Evolutionary conservation across 2,329 filamentous ascomycete species (phyloP).

Genomic region (Immersiporthe knoxdaviesiana): DNA sequence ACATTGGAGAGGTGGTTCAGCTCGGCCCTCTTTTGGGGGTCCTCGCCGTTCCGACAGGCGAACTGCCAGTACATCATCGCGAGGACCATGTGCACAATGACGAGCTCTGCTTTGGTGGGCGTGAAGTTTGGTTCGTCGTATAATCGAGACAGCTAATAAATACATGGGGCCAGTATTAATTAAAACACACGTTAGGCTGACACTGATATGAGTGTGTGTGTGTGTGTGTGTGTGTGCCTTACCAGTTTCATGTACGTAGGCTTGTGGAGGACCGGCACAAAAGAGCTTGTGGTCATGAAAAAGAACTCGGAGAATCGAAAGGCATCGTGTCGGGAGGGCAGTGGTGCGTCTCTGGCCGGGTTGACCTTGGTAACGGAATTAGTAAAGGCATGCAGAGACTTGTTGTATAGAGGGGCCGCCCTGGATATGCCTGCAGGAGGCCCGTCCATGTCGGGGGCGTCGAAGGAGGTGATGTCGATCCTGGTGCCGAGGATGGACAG

Average conservation of each 20-base stretch:
- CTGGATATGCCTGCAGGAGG: slow-evolving; percentile 47
- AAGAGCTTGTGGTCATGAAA: slow-evolving; percentile 72
- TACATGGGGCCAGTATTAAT: neutral
- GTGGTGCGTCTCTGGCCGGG: slow-evolving; percentile 56
- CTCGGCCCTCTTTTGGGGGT: slow-evolving; percentile 55
- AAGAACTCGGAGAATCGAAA: slow-evolving; percentile 76
- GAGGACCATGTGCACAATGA: slow-evolving; percentile 78
- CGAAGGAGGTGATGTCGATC: slow-evolving; percentile 76
- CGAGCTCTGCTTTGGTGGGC: slow-evolving; percentile 65
- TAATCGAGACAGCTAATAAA: slow-evolving; percentile 61
- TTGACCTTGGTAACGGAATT: slow-evolving; percentile 66
- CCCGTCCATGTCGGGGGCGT: slow-evolving; percentile 68
- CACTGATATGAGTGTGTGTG: slow-evolving; percentile 1
- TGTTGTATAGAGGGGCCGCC: slow-evolving; percentile 62
- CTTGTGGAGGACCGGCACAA: slow-evolving; percentile 76
- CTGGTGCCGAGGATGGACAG: slow-evolving; percentile 80
- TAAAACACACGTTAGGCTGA: neutral
- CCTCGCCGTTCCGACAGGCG: slow-evolving; percentile 67
- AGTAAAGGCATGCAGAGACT: slow-evolving; percentile 72
- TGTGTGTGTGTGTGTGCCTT: slow-evolving; percentile 38
- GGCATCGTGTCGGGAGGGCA: slow-evolving; percentile 68
- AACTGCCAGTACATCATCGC: slow-evolving; percentile 79
- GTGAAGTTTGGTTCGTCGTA: slow-evolving; percentile 71
- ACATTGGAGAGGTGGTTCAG: slow-evolving; percentile 70
- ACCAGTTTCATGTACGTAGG: slow-evolving; percentile 72